Evolutionary conservation across 169 alveolate species (phyloP).

Genomic region (Theileria sp.): DNA sequence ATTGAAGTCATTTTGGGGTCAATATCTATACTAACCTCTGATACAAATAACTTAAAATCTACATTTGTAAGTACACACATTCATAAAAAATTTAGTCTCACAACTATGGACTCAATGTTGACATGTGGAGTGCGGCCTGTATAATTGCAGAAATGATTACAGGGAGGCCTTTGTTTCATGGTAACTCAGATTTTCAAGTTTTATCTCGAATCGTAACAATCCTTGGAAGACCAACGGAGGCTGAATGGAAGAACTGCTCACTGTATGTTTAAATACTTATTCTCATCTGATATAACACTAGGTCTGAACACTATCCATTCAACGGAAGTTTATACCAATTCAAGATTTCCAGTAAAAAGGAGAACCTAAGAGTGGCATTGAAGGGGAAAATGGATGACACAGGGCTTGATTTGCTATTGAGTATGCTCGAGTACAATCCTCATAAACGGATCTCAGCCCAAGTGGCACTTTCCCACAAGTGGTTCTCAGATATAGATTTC

Average conservation of each 20-base stretch:
- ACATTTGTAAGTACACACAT: conserved; percentile 26
- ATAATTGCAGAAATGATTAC: conserved; percentile 84
- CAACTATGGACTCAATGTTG: conserved; percentile 81
- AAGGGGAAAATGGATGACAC: conserved; percentile 71
- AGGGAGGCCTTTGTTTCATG: conserved; percentile 85
- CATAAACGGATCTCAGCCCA: conserved; percentile 91
- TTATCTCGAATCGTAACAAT: conserved; percentile 77
- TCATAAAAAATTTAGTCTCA: conserved; percentile 24
- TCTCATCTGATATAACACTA: not conserved
- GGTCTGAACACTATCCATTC: conserved; percentile 75
- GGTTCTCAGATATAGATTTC: conserved; percentile 82
- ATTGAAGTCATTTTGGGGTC: conserved; percentile 77
- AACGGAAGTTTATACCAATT: conserved; percentile 71
- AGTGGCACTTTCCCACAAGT: conserved; percentile 93
- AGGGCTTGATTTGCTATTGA: conserved; percentile 86
- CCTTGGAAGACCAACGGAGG: conserved; percentile 83
- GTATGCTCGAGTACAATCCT: conserved; percentile 90
- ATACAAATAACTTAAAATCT: not conserved
- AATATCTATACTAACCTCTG: not conserved
- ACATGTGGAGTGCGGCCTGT: conserved; percentile 87
- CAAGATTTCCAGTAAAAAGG: conserved; percentile 60
- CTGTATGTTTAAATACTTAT: conserved; percentile 37
- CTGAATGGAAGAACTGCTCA: conserved; percentile 80
- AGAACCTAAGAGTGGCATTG: conserved; percentile 66
- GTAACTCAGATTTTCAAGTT: conserved; percentile 83